A percentile compares a stretch with the other conserved stretches of the same genome.
Conservation (phyloP, 2,329 filamentous ascomycete species). For the Furcasterigmium furcatum region DNA sequence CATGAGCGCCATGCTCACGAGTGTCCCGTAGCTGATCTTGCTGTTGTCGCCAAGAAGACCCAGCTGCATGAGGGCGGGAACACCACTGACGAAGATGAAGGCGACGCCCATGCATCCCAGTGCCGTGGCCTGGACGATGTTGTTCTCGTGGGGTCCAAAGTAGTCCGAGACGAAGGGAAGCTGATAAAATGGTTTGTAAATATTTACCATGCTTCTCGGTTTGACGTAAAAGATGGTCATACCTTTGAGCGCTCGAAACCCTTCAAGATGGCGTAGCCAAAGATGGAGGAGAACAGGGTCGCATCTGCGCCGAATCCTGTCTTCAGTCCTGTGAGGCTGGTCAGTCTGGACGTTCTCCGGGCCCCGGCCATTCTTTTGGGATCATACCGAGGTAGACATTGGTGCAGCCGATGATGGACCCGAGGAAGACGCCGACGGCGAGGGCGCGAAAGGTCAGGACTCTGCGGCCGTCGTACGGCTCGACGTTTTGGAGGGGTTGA, state of each 20-base stretch:
- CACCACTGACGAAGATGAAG: neutral
- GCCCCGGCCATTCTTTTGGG: neutral
- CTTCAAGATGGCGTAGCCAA: neutral
- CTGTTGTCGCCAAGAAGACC: neutral
- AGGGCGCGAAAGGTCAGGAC: neutral
- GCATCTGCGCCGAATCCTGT: neutral
- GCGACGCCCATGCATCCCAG: neutral
- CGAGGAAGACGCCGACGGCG: neutral
- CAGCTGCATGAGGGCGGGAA: neutral
- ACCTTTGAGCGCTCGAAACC: neutral
- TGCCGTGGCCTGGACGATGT: neutral
- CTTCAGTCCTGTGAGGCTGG: neutral
- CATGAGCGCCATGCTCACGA: constrained; percentile 1
- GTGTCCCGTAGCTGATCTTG: neutral
- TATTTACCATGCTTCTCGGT: neutral
- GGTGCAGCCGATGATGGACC: neutral
- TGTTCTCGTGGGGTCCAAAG: neutral
- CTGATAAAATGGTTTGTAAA: neutral
- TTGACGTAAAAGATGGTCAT: neutral
- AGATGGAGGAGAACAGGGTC: neutral
- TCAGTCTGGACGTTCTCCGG: too few relatives aligned
- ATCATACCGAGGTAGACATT: neutral
- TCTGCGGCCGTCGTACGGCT: neutral
- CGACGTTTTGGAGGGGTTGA: neutral
- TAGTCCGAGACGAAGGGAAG: neutral